phyloP scores from a whole-genome alignment of 495 filamentous ascomycete species.

The Entonaema liquescens region DNA sequence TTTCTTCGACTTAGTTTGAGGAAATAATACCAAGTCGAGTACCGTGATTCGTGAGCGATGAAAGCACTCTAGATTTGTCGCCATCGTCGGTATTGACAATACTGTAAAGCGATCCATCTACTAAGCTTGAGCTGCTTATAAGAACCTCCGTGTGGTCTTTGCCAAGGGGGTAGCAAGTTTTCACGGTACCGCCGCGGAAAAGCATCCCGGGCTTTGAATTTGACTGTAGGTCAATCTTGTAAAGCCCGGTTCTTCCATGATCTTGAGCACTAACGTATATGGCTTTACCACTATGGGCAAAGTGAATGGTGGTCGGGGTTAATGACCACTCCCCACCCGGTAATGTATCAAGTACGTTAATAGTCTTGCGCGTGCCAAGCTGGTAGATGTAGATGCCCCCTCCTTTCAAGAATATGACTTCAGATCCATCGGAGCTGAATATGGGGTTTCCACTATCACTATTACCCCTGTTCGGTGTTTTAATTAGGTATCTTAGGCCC shows the following conservation, averaged over 20 bases:
- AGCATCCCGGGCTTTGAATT: constrained; percentile 26
- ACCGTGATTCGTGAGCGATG: constrained; percentile 36
- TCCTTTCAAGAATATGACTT: constrained; percentile 37
- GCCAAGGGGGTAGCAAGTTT: constrained; percentile 20
- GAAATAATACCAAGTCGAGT: constrained; percentile 41
- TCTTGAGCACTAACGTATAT: constrained; percentile 41
- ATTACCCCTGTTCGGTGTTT: too few relatives aligned
- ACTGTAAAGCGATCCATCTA: constrained; percentile 42
- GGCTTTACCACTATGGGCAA: constrained; percentile 29
- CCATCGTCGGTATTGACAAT: constrained; percentile 28
- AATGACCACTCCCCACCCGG: constrained; percentile 28
- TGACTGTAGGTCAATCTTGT: constrained; percentile 36
- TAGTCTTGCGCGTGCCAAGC: constrained; percentile 18
- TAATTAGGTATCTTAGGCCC: constrained; percentile 26
- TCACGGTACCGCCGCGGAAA: constrained; percentile 28
- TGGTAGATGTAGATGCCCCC: constrained; percentile 28
- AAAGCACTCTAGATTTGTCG: constrained; percentile 18
- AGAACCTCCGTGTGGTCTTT: constrained; percentile 25
- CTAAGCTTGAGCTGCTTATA: constrained; percentile 38
- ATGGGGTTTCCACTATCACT: not conserved
- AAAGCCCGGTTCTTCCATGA: constrained; percentile 36
- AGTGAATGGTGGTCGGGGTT: constrained; percentile 29
- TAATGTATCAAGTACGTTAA: constrained; percentile 38
- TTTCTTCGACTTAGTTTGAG: constrained; percentile 38
- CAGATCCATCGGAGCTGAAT: constrained; percentile 42